Evolutionary conservation across 2,329 filamentous ascomycete species (phyloP).

Genomic region (Trichoderma harzianum): DNA sequence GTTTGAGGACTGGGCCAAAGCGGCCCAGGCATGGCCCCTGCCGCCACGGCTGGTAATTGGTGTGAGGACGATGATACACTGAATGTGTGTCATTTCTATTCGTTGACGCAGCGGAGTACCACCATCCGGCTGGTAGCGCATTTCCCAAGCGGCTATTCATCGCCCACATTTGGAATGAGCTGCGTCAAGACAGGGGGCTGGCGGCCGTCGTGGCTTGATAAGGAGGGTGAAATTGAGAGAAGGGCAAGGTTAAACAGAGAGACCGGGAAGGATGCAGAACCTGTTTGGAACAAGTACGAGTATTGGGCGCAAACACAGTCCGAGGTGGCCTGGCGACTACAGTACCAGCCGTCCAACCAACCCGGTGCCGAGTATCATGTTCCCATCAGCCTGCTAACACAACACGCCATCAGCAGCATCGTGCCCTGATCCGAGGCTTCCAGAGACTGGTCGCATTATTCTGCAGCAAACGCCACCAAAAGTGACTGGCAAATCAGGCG

Average conservation of each 20-base stretch:
- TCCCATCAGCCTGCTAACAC: not conserved
- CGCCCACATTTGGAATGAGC: conserved; percentile 10
- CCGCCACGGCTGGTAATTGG: not conserved
- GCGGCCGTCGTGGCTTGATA: not conserved
- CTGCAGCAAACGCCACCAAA: not conserved
- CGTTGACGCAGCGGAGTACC: conserved; percentile 7
- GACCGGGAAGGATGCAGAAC: not conserved
- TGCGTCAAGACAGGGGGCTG: conserved; percentile 12
- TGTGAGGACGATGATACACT: not conserved
- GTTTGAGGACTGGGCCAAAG: not conserved
- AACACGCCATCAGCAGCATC: not conserved
- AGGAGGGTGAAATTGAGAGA: not conserved
- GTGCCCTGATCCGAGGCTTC: not conserved
- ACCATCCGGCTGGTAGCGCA: conserved; percentile 2
- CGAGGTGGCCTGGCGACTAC: not conserved
- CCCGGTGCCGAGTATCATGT: not conserved
- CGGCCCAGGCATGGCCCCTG: not conserved
- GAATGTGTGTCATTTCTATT: conserved; percentile 1
- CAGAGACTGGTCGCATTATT: not conserved
- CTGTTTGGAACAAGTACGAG: not conserved
- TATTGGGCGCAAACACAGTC: not conserved
- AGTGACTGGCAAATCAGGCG: not conserved
- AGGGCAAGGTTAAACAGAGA: not conserved
- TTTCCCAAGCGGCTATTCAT: conserved; percentile 10
- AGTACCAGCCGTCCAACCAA: not conserved